These are phyloP conservation scores for Ruellia speciosa DNA, from an alignment of 305 asterid genomes.

Conservation along the genomic window DNA sequence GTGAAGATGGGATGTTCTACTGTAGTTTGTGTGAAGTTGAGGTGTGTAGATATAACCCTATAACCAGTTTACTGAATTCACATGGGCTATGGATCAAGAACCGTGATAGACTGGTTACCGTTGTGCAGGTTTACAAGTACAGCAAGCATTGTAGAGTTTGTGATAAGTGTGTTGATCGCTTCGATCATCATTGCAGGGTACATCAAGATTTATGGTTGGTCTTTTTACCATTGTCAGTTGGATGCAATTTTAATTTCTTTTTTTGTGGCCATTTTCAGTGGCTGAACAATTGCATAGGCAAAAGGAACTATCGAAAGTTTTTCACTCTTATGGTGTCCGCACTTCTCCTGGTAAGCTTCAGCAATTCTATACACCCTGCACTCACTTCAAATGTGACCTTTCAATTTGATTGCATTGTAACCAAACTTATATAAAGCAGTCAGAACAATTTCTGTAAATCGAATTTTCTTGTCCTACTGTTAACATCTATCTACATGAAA, in stretches of 20 bases:
- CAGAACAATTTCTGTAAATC: too few species aligned
- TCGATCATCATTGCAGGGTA: constrained; percentile 99
- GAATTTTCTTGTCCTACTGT: too few species aligned
- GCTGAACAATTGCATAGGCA: constrained; percentile 98
- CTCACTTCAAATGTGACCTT: background rate
- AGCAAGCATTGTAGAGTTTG: constrained; percentile 99
- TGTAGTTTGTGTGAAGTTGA: constrained; percentile 98
- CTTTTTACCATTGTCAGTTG: constrained; percentile 8
- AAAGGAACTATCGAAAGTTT: constrained; percentile 82
- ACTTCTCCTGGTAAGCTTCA: constrained; percentile 77
- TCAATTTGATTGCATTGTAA: background rate
- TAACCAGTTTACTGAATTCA: background rate
- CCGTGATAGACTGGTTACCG: background rate
- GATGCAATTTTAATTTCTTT: too few species aligned
- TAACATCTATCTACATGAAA: too few species aligned
- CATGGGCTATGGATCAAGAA: background rate
- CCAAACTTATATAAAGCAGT: too few species aligned
- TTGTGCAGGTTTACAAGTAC: constrained; percentile 78
- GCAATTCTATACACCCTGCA: background rate
- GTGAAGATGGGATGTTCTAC: constrained; percentile 98
- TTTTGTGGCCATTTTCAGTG: constrained; percentile 39
- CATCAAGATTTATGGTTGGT: constrained; percentile 6
- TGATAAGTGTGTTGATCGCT: constrained; percentile 90
- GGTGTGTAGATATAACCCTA: constrained; percentile 36
- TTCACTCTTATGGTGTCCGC: constrained; percentile 91